Conservation (phyloP, 1,284 basidiomycete genomes). For the Apiotrichum gamsii region DNA sequence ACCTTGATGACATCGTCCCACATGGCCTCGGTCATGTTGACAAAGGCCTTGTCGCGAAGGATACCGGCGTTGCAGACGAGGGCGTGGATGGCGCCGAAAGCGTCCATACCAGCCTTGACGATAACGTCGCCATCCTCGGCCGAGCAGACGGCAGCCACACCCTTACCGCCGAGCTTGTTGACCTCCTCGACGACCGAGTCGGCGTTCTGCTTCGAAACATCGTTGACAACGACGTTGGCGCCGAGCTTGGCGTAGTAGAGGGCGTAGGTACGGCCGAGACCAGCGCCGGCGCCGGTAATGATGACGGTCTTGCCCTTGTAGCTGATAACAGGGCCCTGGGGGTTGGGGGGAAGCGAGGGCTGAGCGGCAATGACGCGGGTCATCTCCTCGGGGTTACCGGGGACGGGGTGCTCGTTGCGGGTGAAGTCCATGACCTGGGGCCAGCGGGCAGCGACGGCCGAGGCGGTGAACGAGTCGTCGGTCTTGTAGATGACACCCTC, state of each 20-base stretch:
- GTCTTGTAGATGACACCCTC: constrained; percentile 82
- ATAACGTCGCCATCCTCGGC: constrained; percentile 82
- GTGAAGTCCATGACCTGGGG: constrained; percentile 74
- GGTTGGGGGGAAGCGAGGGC: constrained; percentile 11
- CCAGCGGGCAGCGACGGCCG: constrained; percentile 84
- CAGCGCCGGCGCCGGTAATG: constrained; percentile 88
- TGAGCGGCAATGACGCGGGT: constrained; percentile 25
- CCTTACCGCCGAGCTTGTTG: constrained; percentile 80
- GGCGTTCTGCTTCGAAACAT: constrained; percentile 81
- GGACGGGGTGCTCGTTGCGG: constrained; percentile 65
- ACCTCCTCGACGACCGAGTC: constrained; percentile 81
- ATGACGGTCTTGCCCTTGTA: constrained; percentile 90
- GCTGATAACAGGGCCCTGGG: constrained; percentile 53
- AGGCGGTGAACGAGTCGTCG: constrained; percentile 85
- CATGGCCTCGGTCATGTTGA: constrained; percentile 80
- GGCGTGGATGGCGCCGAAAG: constrained; percentile 82
- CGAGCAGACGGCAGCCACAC: constrained; percentile 73
- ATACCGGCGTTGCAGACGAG: constrained; percentile 94
- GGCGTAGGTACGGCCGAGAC: constrained; percentile 87
- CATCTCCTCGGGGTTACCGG: constrained; percentile 67
- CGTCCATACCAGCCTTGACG: constrained; percentile 78
- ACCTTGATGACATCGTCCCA: constrained; percentile 91
- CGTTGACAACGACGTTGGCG: constrained; percentile 95
- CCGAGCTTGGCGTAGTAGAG: constrained; percentile 84
- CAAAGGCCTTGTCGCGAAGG: constrained; percentile 84